Conservation (phyloP, 306 rosid species). For the Rosa multiflora region DNA sequence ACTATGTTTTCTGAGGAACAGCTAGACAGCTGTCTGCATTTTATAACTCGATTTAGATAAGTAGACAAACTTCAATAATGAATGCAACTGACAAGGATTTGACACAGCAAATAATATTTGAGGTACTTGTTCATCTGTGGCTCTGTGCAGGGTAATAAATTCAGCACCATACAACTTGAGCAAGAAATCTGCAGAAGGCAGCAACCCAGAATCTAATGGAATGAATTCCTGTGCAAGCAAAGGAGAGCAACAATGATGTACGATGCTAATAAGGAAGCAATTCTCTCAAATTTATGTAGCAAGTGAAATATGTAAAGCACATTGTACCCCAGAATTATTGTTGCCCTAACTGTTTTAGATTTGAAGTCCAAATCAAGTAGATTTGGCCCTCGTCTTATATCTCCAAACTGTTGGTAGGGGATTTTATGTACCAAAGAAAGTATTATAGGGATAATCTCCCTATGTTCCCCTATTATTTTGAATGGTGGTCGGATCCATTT, state of each 20-base stretch:
- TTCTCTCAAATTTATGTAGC: slow-evolving; percentile 32
- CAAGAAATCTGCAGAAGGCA: slow-evolving; percentile 53
- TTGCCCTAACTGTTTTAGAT: neutral
- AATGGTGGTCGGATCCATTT: slow-evolving; percentile 22
- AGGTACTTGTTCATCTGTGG: slow-evolving; percentile 17
- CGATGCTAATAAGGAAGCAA: slow-evolving; percentile 23
- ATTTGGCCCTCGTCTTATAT: too few relatives aligned
- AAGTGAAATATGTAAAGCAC: slow-evolving; percentile 36
- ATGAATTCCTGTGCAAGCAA: slow-evolving; percentile 43
- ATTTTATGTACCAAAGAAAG: neutral
- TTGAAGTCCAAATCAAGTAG: slow-evolving; percentile 20
- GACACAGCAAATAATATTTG: slow-evolving; percentile 17
- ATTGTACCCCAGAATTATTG: slow-evolving; percentile 9
- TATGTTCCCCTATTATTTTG: slow-evolving; percentile 23
- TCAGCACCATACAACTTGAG: slow-evolving; percentile 62
- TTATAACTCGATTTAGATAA: neutral
- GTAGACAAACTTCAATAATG: neutral
- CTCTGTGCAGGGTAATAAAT: slow-evolving; percentile 68
- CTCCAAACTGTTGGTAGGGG: neutral
- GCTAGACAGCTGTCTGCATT: neutral
- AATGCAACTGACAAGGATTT: neutral
- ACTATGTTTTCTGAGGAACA: slow-evolving; percentile 2
- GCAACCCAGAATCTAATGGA: slow-evolving; percentile 48
- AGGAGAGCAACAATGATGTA: slow-evolving; percentile 23
- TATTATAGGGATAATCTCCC: slow-evolving; percentile 11